Evolutionary conservation across 805 yeast genomes (phyloP), one percentile per base, ranked within the genome.

Genomic region (Tetrapisispora pingtungensis): DNA sequence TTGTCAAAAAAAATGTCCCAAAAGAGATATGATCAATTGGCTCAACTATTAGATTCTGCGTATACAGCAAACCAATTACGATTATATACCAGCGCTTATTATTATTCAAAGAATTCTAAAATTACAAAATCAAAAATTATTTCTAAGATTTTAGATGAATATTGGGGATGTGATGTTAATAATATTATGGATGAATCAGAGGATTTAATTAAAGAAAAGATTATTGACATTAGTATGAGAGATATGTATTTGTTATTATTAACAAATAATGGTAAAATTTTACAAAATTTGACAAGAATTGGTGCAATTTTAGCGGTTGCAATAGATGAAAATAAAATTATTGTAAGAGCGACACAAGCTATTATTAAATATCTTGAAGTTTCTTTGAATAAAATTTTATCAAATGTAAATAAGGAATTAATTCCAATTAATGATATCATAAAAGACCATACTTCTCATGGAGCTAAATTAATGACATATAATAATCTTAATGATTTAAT

Each of bases 201-300:
- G 8, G 58, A 54, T 44, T 46, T 57, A 31, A 49, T 56, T 14
- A 43, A 49, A 18, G 58, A 56, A 36, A 51, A 54, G 33, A 46
- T 54, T 24, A 52, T 56, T 12, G 53, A 53, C 38, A 46, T 55
- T 13, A 50, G 50, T 40, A 53, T 53, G 3, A 49, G 56, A 36
- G 59, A 52, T 40, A 53, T 56, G 48, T 56, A 55, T 42, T 47
- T 61, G 14, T 42, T 61, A 30, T 36, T 61, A 26, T 47, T 59
- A 20, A 60, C 66, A 10, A 54, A 61, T 40, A 60, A 59, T 43
- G 65, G 66, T 43, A 61, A 57, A 51, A 57, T 61, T 17, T 44
- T 61, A 15, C 53, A 58, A 33, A 61, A 61, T 45, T 51, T 61
- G 32, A 53, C 62, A 4, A 49, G 60, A 17, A 47, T 61, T 24